Evolutionary conservation across 306 rosid genomes (phyloP).

Genomic region (Ziziphus jujuba): DNA sequence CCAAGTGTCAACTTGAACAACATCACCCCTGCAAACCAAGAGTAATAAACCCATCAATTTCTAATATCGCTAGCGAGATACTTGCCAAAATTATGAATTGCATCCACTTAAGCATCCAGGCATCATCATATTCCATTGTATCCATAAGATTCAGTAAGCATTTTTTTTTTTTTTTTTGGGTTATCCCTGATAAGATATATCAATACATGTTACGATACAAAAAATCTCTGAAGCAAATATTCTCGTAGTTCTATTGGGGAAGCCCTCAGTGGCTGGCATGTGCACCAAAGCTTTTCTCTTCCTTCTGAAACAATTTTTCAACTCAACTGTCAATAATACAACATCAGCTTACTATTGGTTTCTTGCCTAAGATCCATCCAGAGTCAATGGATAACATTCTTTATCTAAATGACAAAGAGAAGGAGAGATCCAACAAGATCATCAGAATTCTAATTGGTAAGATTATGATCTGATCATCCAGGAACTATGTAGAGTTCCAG

Average conservation of each 20-base stretch:
- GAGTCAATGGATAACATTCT: no score
- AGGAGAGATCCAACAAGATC: no score
- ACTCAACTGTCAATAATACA: conserved; percentile 11
- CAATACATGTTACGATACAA: background rate
- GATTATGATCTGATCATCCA: no score
- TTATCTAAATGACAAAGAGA: no score
- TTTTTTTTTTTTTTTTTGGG: no score
- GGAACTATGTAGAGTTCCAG: no score
- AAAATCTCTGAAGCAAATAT: conserved; percentile 12
- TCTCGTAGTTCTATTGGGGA: background rate
- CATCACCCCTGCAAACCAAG: conserved; percentile 78
- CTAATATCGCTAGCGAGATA: conserved; percentile 8
- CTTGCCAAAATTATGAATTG: background rate
- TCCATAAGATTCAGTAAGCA: no score
- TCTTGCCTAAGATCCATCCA: no score
- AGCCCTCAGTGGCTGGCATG: background rate
- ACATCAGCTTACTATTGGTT: background rate
- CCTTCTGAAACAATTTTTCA: conserved; percentile 8
- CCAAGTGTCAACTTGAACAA: conserved; percentile 96
- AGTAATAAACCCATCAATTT: conserved; percentile 15
- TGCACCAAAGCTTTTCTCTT: conserved; percentile 17
- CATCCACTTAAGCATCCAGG: no score
- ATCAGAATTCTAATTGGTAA: no score
- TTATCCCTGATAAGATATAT: no score
- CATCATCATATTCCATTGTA: no score